phyloP scores from a whole-genome alignment of 345 rosid species.

The Citrus medica region DNA sequence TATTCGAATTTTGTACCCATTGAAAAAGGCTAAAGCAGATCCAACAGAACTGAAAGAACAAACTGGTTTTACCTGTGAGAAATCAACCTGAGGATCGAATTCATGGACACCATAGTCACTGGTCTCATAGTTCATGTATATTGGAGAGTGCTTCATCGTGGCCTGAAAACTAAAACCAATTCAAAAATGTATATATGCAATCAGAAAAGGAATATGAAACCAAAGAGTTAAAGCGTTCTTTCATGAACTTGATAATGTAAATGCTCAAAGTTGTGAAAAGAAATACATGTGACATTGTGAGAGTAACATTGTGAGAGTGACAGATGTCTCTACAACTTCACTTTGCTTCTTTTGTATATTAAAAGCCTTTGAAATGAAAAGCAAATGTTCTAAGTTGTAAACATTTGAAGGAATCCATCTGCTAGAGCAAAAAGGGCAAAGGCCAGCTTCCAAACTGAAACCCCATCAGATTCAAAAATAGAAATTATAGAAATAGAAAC shows the following conservation, averaged over 20 bases:
- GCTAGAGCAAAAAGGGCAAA: constrained; percentile 5
- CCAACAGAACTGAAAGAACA: not conserved
- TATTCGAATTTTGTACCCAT: not conserved
- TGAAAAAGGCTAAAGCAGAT: not conserved
- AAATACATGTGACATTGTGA: not conserved
- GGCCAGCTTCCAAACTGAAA: constrained; percentile 23
- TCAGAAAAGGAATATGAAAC: not conserved
- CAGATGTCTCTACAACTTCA: not conserved
- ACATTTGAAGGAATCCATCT: constrained; percentile 13
- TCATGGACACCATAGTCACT: constrained; percentile 33
- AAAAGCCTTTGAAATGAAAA: not conserved
- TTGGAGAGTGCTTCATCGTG: constrained; percentile 29
- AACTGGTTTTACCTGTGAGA: constrained; percentile 35
- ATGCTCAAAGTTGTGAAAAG: not conserved
- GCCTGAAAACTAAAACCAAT: constrained; percentile 13
- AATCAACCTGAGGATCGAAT: constrained; percentile 46
- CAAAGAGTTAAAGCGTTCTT: not conserved
- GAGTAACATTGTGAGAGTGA: not conserved
- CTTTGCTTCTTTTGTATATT: constrained; percentile 7
- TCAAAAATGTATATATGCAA: not conserved
- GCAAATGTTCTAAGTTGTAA: not conserved
- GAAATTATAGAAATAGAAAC: constrained; percentile 20
- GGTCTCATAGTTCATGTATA: constrained; percentile 20
- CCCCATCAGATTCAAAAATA: not conserved
- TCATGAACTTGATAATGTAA: not conserved